Percentiles rank a stretch among this genome's conserved stretches.
These are phyloP conservation scores for Penicillium pancosmium DNA, from an alignment of 495 filamentous ascomycete species.

Conservation along the genomic window DNA sequence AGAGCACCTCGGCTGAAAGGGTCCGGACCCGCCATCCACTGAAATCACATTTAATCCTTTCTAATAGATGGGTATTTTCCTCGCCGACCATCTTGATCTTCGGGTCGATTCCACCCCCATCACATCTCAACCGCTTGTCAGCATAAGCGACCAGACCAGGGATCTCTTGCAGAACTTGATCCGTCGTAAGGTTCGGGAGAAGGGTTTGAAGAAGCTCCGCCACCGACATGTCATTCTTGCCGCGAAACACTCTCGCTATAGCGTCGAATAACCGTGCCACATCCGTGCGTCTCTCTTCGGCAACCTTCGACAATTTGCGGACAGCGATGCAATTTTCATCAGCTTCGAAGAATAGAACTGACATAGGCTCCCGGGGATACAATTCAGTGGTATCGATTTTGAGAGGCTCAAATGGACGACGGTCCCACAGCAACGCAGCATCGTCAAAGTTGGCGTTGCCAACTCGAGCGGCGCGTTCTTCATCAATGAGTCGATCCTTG, in stretches of 20 bases:
- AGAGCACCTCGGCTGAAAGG: conserved; percentile 25
- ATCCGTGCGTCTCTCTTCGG: conserved; percentile 6
- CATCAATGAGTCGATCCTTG: conserved; percentile 23
- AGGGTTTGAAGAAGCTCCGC: conserved; percentile 28
- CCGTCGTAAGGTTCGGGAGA: conserved; percentile 29
- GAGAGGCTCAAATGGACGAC: conserved; percentile 61
- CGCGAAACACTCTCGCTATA: conserved; percentile 26
- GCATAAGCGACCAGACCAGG: conserved; percentile 37
- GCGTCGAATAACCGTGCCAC: conserved; percentile 28
- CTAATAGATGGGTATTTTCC: background rate
- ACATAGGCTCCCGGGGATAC: conserved; percentile 44
- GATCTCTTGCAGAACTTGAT: conserved; percentile 36
- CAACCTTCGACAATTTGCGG: conserved; percentile 20
- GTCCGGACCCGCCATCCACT: conserved; percentile 28
- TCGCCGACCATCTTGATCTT: background rate
- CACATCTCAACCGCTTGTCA: conserved; percentile 17
- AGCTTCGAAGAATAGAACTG: conserved; percentile 43
- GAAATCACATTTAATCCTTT: conserved; percentile 36
- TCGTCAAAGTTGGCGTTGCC: conserved; percentile 32
- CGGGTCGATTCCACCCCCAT: background rate
- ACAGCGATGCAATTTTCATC: conserved; percentile 25
- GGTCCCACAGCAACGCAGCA: conserved; percentile 63
- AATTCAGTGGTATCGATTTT: conserved; percentile 55
- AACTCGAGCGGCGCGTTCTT: conserved; percentile 21
- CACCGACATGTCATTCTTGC: conserved; percentile 23